A percentile compares a stretch with the other conserved stretches of the same genome.
Evolutionary conservation across 108 stramenopile species (phyloP).

Genomic region (Aurantiochytrium sp.): DNA sequence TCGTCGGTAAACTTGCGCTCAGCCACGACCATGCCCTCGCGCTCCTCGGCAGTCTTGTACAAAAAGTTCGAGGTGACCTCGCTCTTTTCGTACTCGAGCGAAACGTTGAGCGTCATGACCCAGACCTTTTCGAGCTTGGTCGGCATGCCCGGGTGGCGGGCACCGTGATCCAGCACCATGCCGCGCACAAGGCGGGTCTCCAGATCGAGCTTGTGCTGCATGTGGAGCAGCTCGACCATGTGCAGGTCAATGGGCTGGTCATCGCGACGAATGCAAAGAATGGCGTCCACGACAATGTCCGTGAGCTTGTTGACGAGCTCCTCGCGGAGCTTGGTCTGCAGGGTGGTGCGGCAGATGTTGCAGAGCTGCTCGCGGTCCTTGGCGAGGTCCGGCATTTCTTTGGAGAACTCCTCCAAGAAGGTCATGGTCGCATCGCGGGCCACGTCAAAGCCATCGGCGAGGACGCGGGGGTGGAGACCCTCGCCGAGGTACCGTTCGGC

Average conservation of each 20-base stretch:
- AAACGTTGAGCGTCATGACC: slow-evolving; percentile 95
- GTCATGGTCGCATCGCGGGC: slow-evolving; percentile 74
- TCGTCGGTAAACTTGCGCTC: slow-evolving; percentile 97
- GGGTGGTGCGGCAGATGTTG: slow-evolving; percentile 74
- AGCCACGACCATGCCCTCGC: slow-evolving; percentile 91
- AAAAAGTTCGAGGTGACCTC: slow-evolving; percentile 90
- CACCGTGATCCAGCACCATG: slow-evolving; percentile 96
- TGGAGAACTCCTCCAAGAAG: slow-evolving; percentile 72
- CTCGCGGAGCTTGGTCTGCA: slow-evolving; percentile 85
- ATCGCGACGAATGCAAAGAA: slow-evolving; percentile 63
- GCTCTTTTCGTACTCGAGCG: slow-evolving; percentile 98
- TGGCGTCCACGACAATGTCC: slow-evolving; percentile 80
- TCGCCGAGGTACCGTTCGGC: slow-evolving; percentile 82
- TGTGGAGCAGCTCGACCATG: slow-evolving; percentile 95
- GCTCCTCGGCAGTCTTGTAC: slow-evolving; percentile 87
- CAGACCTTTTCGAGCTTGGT: slow-evolving; percentile 75
- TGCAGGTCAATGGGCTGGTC: slow-evolving; percentile 76
- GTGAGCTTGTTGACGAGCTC: slow-evolving; percentile 68
- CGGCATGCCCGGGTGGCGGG: slow-evolving; percentile 98
- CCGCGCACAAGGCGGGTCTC: slow-evolving; percentile 85
- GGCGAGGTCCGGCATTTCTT: slow-evolving; percentile 32
- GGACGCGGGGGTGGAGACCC: slow-evolving; percentile 91
- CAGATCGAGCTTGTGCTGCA: slow-evolving; percentile 69
- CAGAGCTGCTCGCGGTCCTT: slow-evolving; percentile 75
- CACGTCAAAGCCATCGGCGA: slow-evolving; percentile 90